Conservation (phyloP, 441 rosid species). For the Eruca vesicaria region DNA sequence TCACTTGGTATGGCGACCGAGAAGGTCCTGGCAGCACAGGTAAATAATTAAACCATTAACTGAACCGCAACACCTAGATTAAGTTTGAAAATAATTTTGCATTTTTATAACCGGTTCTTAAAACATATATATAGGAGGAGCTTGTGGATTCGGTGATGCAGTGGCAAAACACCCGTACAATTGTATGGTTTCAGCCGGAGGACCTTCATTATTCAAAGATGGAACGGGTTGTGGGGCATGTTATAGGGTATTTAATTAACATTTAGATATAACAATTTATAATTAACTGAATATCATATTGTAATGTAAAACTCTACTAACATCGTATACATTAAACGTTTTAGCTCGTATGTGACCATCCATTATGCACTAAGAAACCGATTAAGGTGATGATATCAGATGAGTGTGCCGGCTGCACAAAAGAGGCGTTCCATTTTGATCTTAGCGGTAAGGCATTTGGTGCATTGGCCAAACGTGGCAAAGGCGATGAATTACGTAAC, state of each 20-base stretch:
- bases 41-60: conserved; percentile 19
- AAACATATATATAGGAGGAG: conserved; percentile 41
- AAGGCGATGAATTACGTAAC: conserved; percentile 39
- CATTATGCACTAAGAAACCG: conserved; percentile 40
- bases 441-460: conserved; percentile 57
- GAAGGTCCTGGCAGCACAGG: conserved; percentile 71
- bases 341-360: conserved; percentile 35
- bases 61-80: not conserved
- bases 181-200: conserved; percentile 50
- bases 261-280: not conserved
- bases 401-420: conserved; percentile 46
- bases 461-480: conserved; percentile 43
- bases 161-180: conserved; percentile 40
- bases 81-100: not conserved
- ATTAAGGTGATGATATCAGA: conserved; percentile 46
- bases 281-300: not conserved
- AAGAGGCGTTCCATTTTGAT: conserved; percentile 45
- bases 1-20: conserved; percentile 83
- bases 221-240: conserved; percentile 55
- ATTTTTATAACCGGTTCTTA: not conserved
- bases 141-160: conserved; percentile 48
- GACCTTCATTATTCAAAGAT: conserved; percentile 45
- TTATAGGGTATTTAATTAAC: conserved; percentile 34
- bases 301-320: not conserved
- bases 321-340: not conserved